Percentiles rank a stretch among this genome's conserved stretches.
phyloP scores from a whole-genome alignment of 164 flowering plant species.

The Aristolochia contorta region DNA sequence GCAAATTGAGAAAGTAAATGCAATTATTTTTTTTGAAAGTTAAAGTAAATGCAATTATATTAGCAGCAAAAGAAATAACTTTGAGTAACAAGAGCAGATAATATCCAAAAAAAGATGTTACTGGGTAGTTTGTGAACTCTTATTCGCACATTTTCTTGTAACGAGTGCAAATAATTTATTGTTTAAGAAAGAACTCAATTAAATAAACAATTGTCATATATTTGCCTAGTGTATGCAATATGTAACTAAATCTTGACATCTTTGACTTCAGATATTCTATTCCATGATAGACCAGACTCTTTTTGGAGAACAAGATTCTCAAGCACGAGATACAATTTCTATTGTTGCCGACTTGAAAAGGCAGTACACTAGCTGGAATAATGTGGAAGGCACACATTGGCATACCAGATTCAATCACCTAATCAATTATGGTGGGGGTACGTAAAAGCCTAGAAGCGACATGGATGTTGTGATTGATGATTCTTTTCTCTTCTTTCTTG shows the following conservation, averaged over 20 bases:
- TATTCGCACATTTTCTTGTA: no score
- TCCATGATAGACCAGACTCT: constrained; percentile 77
- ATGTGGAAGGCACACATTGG: constrained; percentile 94
- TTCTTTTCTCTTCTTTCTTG: background rate
- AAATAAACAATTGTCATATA: no score
- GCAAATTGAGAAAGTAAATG: background rate
- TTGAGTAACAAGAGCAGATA: no score
- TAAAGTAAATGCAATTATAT: background rate
- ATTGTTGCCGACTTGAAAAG: constrained; percentile 64
- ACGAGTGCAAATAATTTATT: no score
- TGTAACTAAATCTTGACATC: background rate
- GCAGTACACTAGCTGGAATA: constrained; percentile 61
- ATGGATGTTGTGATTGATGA: background rate
- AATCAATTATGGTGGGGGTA: constrained; percentile 88
- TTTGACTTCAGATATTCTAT: constrained; percentile 50
- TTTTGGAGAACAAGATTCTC: constrained; percentile 44
- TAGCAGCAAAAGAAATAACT: no score
- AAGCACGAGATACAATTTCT: constrained; percentile 44
- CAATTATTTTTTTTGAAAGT: background rate
- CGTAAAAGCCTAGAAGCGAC: no score
- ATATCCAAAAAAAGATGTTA: no score
- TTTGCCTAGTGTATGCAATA: no score
- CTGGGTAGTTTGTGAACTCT: no score
- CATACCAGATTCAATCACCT: constrained; percentile 88
- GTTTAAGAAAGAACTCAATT: no score